These are phyloP conservation scores for Hyphopichia buzzinii DNA, from an alignment of 1,139 yeast species.

Conservation along the genomic window DNA sequence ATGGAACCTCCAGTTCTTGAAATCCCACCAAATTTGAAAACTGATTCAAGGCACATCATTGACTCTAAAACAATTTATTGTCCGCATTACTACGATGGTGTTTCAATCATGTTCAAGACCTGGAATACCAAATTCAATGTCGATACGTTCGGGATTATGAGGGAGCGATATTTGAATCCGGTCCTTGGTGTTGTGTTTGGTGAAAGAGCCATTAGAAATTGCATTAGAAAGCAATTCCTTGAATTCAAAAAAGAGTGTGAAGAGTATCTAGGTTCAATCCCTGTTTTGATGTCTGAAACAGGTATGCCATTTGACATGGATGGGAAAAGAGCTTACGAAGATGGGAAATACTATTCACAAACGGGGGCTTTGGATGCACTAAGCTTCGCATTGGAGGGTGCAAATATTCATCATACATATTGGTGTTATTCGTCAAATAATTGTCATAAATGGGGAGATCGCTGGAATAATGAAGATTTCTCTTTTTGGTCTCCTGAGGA, in stretches of 20 bases:
- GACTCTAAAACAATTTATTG: constrained; percentile 71
- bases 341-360: constrained; percentile 69
- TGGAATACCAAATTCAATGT: constrained; percentile 80
- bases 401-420: constrained; percentile 67
- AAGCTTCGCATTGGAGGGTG: constrained; percentile 71
- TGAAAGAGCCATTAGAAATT: constrained; percentile 70
- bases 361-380: constrained; percentile 83
- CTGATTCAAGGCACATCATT: constrained; percentile 46
- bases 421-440: constrained; percentile 84
- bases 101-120: constrained; percentile 84
- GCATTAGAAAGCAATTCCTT: constrained; percentile 62
- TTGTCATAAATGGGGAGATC: constrained; percentile 80
- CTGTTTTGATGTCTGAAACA: constrained; percentile 84
- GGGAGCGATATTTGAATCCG: constrained; percentile 74
- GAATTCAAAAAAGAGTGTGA: constrained; percentile 65
- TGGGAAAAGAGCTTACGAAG: constrained; percentile 60
- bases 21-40: constrained; percentile 66
- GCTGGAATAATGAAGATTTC: constrained; percentile 92
- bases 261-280: constrained; percentile 58
- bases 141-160: constrained; percentile 86
- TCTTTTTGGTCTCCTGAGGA: constrained; percentile 82
- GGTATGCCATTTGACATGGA: constrained; percentile 98
- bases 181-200: constrained; percentile 78
- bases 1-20: constrained; percentile 85
- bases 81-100: constrained; percentile 92